A percentile compares a stretch with the other conserved stretches of the same genome.
Evolutionary conservation across 305 asterid species (phyloP).

Genomic region (Fraxinus latifolia): DNA sequence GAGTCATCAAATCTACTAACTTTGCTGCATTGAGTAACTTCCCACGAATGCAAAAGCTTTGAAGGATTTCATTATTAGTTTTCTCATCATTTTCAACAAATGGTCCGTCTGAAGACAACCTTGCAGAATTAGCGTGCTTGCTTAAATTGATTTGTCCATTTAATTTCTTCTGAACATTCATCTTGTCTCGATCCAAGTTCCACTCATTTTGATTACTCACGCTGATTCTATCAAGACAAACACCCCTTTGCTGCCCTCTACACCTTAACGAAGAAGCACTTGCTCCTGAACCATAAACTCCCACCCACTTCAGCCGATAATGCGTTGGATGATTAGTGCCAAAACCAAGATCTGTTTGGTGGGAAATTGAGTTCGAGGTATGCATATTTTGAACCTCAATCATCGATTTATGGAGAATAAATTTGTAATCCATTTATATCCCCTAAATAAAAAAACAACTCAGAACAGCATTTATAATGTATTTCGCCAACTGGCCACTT

Average conservation of each 20-base stretch:
- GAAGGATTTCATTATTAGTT: slow-evolving; percentile 69
- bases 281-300: slow-evolving; percentile 30
- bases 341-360: slow-evolving; percentile 35
- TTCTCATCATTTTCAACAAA: slow-evolving; percentile 58
- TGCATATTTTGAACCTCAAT: slow-evolving; percentile 39
- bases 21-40: slow-evolving; percentile 56
- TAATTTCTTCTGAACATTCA: slow-evolving; percentile 3
- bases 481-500: slow-evolving; percentile 15
- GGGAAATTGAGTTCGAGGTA: slow-evolving; percentile 24
- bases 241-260: slow-evolving; percentile 39
- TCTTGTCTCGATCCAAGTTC: slow-evolving; percentile 27
- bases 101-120: slow-evolving; percentile 41
- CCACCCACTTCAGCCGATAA: slow-evolving; percentile 20
- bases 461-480: not conserved
- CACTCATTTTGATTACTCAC: slow-evolving; percentile 32
- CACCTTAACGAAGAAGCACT: slow-evolving; percentile 27
- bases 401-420: slow-evolving; percentile 40
- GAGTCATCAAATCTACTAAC: slow-evolving; percentile 68
- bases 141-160: slow-evolving; percentile 29
- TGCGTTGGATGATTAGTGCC: slow-evolving; percentile 21
- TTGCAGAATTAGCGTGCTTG: slow-evolving; percentile 36
- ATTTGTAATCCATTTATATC: slow-evolving; percentile 41
- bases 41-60: slow-evolving; percentile 57
- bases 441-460: slow-evolving; percentile 15
- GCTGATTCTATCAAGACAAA: slow-evolving; percentile 34